Conservation (phyloP, 2,329 filamentous ascomycete species). For the Cladosporium austrohemisphaericum region DNA sequence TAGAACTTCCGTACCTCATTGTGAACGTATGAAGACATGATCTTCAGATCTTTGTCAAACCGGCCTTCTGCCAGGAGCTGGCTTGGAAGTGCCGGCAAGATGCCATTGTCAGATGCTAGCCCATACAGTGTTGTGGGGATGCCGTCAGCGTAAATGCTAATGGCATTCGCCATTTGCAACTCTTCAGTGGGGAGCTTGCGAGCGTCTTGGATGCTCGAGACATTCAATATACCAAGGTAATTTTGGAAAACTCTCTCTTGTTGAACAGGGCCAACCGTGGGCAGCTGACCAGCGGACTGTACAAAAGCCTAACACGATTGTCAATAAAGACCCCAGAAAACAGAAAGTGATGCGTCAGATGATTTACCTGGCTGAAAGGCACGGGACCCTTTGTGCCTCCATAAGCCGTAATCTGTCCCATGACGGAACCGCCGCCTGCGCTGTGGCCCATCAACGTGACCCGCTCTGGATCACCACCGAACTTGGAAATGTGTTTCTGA, state of each 20-base stretch:
- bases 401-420: slow-evolving; percentile 52
- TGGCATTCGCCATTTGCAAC: slow-evolving; percentile 43
- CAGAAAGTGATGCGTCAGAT: too few relatives aligned
- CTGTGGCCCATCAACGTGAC: slow-evolving; percentile 52
- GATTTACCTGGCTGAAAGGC: slow-evolving; percentile 38
- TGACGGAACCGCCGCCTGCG: slow-evolving; percentile 52
- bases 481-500: slow-evolving; percentile 48
- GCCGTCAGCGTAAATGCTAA: slow-evolving; percentile 41
- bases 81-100: slow-evolving; percentile 47
- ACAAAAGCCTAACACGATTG: slow-evolving; percentile 37
- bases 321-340: not conserved
- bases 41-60: slow-evolving; percentile 42
- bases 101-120: slow-evolving; percentile 49
- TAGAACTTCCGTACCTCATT: slow-evolving; percentile 32
- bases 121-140: too few relatives aligned
- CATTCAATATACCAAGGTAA: slow-evolving; percentile 42
- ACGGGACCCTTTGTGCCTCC: slow-evolving; percentile 42
- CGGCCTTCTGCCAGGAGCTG: slow-evolving; percentile 42
- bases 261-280: slow-evolving; percentile 30
- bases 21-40: slow-evolving; percentile 46
- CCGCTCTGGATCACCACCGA: slow-evolving; percentile 50
- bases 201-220: slow-evolving; percentile 43
- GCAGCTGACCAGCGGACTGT: slow-evolving; percentile 46
- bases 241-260: slow-evolving; percentile 39
- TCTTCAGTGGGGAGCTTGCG: slow-evolving; percentile 38